Percentiles rank a stretch among this genome's conserved stretches.
These are phyloP conservation scores for Amanita muscaria DNA, from an alignment of 768 basidiomycete genomes.

Conservation along the genomic window DNA sequence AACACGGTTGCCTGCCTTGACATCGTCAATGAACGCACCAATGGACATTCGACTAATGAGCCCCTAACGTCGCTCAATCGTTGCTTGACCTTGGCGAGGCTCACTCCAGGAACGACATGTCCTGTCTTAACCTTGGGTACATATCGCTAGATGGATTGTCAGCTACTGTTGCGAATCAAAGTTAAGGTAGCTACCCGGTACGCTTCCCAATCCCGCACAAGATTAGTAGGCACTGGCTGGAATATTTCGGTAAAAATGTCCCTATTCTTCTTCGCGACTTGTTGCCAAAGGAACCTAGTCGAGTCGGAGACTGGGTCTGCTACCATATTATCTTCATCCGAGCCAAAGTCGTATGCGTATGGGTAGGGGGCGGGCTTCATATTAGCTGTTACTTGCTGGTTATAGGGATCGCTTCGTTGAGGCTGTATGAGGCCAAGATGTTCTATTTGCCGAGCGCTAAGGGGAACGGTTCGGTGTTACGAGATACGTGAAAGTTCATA, in stretches of 20 bases:
- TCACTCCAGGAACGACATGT: conserved; percentile 66
- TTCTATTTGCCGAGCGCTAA: conserved; percentile 33
- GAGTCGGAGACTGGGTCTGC: conserved; percentile 70
- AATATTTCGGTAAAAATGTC: conserved; percentile 85
- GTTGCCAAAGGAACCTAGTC: conserved; percentile 50
- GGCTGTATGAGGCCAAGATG: conserved; percentile 82
- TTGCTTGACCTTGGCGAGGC: conserved; percentile 63
- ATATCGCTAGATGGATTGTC: conserved; percentile 42
- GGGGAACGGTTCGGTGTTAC: not conserved
- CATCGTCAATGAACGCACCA: conserved; percentile 36
- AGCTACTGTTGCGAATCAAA: conserved; percentile 1
- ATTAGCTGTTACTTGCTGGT: conserved; percentile 39
- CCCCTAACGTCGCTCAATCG: conserved; percentile 64
- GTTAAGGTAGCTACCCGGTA: conserved; percentile 50
- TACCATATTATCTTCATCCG: conserved; percentile 53
- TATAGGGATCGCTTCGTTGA: conserved; percentile 38
- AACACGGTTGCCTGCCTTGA: conserved; percentile 1
- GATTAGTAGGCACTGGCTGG: conserved; percentile 77
- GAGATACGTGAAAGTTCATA: conserved; percentile 17
- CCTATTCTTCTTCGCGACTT: conserved; percentile 71
- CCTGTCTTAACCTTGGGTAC: conserved; percentile 71
- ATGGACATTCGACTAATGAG: conserved; percentile 65
- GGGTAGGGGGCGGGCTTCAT: conserved; percentile 76
- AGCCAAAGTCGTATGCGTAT: conserved; percentile 56
- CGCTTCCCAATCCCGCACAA: conserved; percentile 67